Base-by-base conservation (phyloP, 1,139 yeast species). In the Nematodospora anomalae region DNA sequence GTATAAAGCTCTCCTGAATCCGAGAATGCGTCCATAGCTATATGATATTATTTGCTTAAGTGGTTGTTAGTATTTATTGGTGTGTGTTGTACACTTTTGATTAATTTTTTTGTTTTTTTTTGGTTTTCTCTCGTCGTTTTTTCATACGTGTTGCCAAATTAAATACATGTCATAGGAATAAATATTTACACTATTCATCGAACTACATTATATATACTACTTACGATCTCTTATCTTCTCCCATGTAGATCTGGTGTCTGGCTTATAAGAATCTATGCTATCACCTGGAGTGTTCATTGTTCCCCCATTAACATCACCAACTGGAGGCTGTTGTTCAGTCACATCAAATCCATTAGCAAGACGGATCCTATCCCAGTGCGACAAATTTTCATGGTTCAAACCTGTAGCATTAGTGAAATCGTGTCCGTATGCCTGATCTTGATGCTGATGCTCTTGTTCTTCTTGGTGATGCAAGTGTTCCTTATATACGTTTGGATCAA, bases 1-100 rank as follows among this genome's bases (percentile, higher is more conserved):
- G 64, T 64, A 53, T 62, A 71, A 25, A 71, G 54, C 50, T 71
- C 76, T 16, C 68, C 68, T 2, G 71, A 64, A 44, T 67, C 72
- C 33, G 64, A 57, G 41, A 64, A 65, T 31, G 59, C 54, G 44
- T 66, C 70, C 73, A 67, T 67, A 28, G 30, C 21, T 18, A 18
- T 18, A 18, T 6, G 21, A 18, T 18, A 18, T 53, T 10, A 6
- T 11, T 23, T 30, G 27, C 37, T 36, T 18, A 6, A 16, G 28
- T 36, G 29, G 40, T 22, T 30, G 31, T 25, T 27, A 13, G 5
- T 23, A 21, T 21, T 15, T 4, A 4, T 15, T 22, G n/a, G n/a
- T n/a, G n/a, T n/a, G 21, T 18, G 21, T 18, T 18, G 21, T 18
- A 18, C 21, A 8, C n/a, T n/a, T n/a, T n/a, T n/a, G n/a, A 22